Percentiles rank a stretch among this genome's conserved stretches.
Conservation (phyloP, 345 rosid genomes). For the Salix arbutifolia region DNA sequence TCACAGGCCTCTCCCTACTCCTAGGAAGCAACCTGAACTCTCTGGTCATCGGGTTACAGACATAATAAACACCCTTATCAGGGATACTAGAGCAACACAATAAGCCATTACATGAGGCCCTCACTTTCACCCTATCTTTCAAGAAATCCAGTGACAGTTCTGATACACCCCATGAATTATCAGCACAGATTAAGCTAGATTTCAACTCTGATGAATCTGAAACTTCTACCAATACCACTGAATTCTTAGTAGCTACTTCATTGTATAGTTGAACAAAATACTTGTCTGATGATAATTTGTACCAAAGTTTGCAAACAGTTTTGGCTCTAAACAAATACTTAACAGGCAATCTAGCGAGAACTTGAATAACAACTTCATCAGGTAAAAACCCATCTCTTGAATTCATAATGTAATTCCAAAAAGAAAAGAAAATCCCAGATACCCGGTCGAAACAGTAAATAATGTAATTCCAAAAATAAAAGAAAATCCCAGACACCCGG, state of each 20-base stretch:
- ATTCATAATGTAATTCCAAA: slow-evolving; percentile 19
- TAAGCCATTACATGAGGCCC: slow-evolving; percentile 82
- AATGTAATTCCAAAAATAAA: neutral
- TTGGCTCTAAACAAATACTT: slow-evolving; percentile 60
- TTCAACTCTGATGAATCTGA: slow-evolving; percentile 47
- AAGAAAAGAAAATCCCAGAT: neutral
- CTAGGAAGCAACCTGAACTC: slow-evolving; percentile 58
- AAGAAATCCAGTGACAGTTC: slow-evolving; percentile 69
- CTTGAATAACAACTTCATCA: slow-evolving; percentile 64
- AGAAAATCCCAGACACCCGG: neutral
- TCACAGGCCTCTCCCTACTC: slow-evolving; percentile 62
- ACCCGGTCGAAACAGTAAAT: slow-evolving; percentile 6
- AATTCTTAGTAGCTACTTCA: slow-evolving; percentile 44
- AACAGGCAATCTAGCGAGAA: slow-evolving; percentile 71
- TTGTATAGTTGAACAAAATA: slow-evolving; percentile 55
- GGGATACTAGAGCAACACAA: slow-evolving; percentile 86
- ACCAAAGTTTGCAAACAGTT: slow-evolving; percentile 76
- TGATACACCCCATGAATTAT: slow-evolving; percentile 56
- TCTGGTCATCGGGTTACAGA: slow-evolving; percentile 82
- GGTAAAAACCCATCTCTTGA: slow-evolving; percentile 47
- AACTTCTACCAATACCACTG: slow-evolving; percentile 57
- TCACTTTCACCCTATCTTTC: slow-evolving; percentile 64
- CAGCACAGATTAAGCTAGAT: slow-evolving; percentile 58
- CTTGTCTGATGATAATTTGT: slow-evolving; percentile 48
- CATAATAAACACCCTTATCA: slow-evolving; percentile 70